Percentiles rank a stretch among this genome's conserved stretches.
These are phyloP conservation scores for Dryadomyces sulphureus DNA, from an alignment of 2,329 filamentous ascomycete genomes.

Conservation along the genomic window DNA sequence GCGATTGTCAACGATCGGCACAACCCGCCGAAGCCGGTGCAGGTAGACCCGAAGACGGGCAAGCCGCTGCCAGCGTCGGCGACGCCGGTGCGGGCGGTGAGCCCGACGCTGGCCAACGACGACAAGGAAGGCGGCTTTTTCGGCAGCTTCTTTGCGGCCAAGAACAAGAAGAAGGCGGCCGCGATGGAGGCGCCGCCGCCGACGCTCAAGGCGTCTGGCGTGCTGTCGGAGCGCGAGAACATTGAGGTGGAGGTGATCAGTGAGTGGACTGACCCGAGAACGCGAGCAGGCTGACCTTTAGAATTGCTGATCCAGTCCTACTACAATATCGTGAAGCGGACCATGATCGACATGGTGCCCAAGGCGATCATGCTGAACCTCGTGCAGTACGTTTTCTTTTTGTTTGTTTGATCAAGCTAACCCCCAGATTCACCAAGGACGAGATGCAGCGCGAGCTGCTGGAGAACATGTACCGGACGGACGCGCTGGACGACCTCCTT, in stretches of 20 bases:
- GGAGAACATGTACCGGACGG: constrained; percentile 90
- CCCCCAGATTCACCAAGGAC: constrained; percentile 71
- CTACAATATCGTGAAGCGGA: constrained; percentile 94
- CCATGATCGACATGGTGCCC: constrained; percentile 99
- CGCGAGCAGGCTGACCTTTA: constrained; percentile 20
- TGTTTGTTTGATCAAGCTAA: background rate
- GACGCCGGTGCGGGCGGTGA: constrained; percentile 57
- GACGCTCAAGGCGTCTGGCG: constrained; percentile 86
- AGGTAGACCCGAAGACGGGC: constrained; percentile 96
- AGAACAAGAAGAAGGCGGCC: constrained; percentile 99
- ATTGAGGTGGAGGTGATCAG: constrained; percentile 98
- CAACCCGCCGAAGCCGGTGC: constrained; percentile 66
- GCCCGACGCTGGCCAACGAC: constrained; percentile 49
- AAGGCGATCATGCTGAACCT: constrained; percentile 98
- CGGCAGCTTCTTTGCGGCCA: constrained; percentile 94
- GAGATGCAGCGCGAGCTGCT: constrained; percentile 97
- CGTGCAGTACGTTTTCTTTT: constrained; percentile 54
- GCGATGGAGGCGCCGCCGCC: constrained; percentile 94
- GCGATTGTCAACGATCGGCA: constrained; percentile 93
- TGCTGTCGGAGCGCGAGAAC: constrained; percentile 80
- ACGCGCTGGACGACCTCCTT: constrained; percentile 81
- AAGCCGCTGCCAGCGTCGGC: constrained; percentile 61
- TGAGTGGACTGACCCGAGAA: constrained; percentile 21
- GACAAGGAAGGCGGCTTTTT: constrained; percentile 70
- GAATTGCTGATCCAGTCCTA: constrained; percentile 93